phyloP scores from a whole-genome alignment of 345 rosid species.

The Ceriops tagal region DNA sequence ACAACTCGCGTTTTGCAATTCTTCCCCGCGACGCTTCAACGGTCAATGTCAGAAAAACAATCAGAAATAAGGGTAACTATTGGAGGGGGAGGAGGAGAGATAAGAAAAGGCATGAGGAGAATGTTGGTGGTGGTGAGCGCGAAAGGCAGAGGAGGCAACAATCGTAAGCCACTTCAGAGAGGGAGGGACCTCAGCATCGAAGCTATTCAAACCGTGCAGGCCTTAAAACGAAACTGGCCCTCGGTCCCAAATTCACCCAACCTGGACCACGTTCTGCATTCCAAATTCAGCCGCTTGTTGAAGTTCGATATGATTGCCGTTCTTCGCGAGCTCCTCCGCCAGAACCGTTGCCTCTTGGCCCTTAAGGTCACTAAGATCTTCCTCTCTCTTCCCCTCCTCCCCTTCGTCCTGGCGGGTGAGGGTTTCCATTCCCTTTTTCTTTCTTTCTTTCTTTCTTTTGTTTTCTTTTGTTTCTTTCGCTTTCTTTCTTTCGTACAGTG shows the following conservation, averaged over 20 bases:
- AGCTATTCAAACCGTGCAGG: slow-evolving; percentile 73
- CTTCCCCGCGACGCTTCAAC: no score
- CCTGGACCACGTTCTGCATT: slow-evolving; percentile 38
- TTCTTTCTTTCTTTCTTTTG: no score
- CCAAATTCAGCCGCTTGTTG: slow-evolving; percentile 60
- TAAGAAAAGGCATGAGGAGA: slow-evolving; percentile 1
- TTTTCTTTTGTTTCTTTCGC: no score
- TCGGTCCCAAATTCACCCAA: slow-evolving; percentile 7
- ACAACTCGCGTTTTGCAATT: no score
- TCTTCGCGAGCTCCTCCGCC: slow-evolving; percentile 75
- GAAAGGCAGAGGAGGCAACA: slow-evolving; percentile 51
- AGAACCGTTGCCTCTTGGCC: slow-evolving; percentile 56
- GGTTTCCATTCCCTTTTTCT: slow-evolving; percentile 20
- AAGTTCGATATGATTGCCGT: slow-evolving; percentile 82
- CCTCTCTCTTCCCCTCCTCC: no score
- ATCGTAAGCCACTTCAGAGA: slow-evolving; percentile 68
- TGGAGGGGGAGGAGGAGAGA: neutral
- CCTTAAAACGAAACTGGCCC: slow-evolving; percentile 53
- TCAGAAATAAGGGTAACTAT: no score
- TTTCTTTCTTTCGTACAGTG: no score
- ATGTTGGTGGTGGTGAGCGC: slow-evolving; percentile 42
- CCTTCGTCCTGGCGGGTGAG: slow-evolving; percentile 13
- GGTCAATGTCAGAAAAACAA: no score
- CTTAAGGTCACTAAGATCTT: slow-evolving; percentile 15
- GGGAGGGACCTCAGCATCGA: slow-evolving; percentile 83